Base-by-base conservation (phyloP, 768 basidiomycete genomes). In the Multifurca ochricompacta region DNA sequence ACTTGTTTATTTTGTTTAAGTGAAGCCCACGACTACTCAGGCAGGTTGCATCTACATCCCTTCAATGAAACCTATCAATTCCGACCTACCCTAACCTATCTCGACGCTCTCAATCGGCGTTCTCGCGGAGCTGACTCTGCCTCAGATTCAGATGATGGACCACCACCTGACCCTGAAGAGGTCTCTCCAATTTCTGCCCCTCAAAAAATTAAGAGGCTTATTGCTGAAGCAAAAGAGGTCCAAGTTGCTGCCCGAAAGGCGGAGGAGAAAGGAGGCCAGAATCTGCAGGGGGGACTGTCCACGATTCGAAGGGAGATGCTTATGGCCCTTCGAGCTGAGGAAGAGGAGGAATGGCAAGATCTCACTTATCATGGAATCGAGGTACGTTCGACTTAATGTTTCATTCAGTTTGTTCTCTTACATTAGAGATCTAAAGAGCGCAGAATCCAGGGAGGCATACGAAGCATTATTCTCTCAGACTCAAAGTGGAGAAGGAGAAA, bases 101-200 rank as follows among this genome's bases (percentile, higher is more conserved):
- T 92, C 58, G 91, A 92, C 65, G 68, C 79, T 54, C 66, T 85
- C 51, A 81, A 82, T 21, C 80, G 77, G 43, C 71, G 73, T 19
- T 70, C 71, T 36, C 65, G 68, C 37, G 76, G 66, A 13, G 69
- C 63, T 31, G 80, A 75, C 7, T 79, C 76, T 3, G 87, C 83
- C 52, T 83, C 83, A 1, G 88, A 90, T 41, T 83, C 82, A 6
- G 87, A 89, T 52, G 84, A 87, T 49, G 87, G 82, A 0, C 85
- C 87, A 21, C 87, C 85, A 23, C 83, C 80, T 39, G 87, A 91
- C 63, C 87, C 87, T 13, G 87, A 90, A 59, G 87, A 89, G 49
- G 76, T 74, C 5, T 66, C 71, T 1, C 76, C 79, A n/a, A 58
- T 70, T 4, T 67, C 74, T 30, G 66, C 53, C 1, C 62, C 68